Evolutionary conservation across 768 basidiomycete species (phyloP), one percentile per base, ranked within the genome.

Genomic region (Rickenella mellea): DNA sequence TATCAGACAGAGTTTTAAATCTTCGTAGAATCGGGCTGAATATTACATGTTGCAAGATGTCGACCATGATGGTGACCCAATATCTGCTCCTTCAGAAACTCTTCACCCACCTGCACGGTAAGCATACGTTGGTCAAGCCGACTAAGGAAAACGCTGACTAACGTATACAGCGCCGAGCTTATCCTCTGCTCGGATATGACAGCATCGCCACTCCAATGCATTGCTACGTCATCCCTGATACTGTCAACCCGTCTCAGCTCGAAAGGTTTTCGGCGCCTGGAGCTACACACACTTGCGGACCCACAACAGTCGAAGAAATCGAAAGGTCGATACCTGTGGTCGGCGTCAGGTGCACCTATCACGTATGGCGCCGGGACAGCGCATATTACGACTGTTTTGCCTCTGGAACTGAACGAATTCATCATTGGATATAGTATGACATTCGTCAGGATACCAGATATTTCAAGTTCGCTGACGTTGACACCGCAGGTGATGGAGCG

Each of bases 361-460:
- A 17, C 33, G 9, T 19, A 14, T 17, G 11, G 2, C 12, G 3
- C 10, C 19, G 10, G 11, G 3, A 7, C 33, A 12, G 8, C 4
- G 2, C 33, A 22, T 11, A 9, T 70, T 30, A 69, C 70, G 4
- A 60, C 63, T 1, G 52, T 70, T 8, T 58, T 80, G 22, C 77
- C 81, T 4, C 54, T 89, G 6, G 78, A 78, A 33, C 57, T 75
- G 0, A 73, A 78, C 27, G 42, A 59, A 0, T 63, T 91, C 20
- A 49, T 89, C 26, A 60, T 80, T 35, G 89, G 87, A 29, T 76
- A 69, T 48, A 70, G 85, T 85, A 48, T 39, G 17, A 15, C 24
- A n/a, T 11, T 54, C 52, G 51, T 55, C 53, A 4, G 46, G 36
- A 15, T 37, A 49, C 11, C 53, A 55, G 39, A 40, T 61, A 22